A percentile compares a stretch with the other conserved stretches of the same genome.
These are phyloP conservation scores for Deuterostichococcus epilithicus DNA, from an alignment of 139 green algal genomes.

Conservation along the genomic window DNA sequence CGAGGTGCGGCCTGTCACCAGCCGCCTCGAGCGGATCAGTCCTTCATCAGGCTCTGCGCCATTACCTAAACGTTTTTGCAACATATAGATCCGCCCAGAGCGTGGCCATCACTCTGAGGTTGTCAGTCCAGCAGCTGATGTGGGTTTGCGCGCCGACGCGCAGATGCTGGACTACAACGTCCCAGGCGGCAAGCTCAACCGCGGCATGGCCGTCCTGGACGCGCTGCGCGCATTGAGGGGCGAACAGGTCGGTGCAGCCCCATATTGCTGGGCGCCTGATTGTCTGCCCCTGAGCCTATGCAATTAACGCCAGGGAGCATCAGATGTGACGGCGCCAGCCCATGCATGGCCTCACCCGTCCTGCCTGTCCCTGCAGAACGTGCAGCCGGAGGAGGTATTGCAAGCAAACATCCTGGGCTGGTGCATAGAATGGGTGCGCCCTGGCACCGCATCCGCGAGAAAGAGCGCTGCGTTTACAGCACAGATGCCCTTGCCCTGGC, in stretches of 20 bases:
- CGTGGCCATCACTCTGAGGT: neutral
- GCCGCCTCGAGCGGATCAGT: too few relatives aligned
- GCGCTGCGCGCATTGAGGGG: slow-evolving; percentile 41
- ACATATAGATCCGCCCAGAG: too few relatives aligned
- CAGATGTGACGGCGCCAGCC: neutral
- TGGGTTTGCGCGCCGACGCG: neutral
- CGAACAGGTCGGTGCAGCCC: slow-evolving; percentile 2
- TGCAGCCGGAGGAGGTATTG: slow-evolving; percentile 65
- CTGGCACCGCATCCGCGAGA: neutral
- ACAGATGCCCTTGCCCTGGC: too few relatives aligned
- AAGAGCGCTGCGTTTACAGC: too few relatives aligned
- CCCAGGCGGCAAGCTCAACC: slow-evolving; percentile 94
- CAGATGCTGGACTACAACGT: slow-evolving; percentile 95
- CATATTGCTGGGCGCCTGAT: slow-evolving; percentile 12
- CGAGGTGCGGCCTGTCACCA: slow-evolving; percentile 63
- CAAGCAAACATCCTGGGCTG: slow-evolving; percentile 84
- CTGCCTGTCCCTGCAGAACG: slow-evolving; percentile 12
- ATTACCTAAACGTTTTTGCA: too few relatives aligned
- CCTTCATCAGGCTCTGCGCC: too few relatives aligned
- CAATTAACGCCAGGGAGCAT: neutral
- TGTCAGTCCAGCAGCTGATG: neutral
- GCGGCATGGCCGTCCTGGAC: slow-evolving; percentile 94
- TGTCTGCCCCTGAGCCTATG: neutral
- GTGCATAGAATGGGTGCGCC: slow-evolving; percentile 94
- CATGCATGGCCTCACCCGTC: neutral